Evolutionary conservation across 148 eudicot genomes (phyloP), one percentile per base, ranked within the genome.

Genomic region (Diospyros lotus): DNA sequence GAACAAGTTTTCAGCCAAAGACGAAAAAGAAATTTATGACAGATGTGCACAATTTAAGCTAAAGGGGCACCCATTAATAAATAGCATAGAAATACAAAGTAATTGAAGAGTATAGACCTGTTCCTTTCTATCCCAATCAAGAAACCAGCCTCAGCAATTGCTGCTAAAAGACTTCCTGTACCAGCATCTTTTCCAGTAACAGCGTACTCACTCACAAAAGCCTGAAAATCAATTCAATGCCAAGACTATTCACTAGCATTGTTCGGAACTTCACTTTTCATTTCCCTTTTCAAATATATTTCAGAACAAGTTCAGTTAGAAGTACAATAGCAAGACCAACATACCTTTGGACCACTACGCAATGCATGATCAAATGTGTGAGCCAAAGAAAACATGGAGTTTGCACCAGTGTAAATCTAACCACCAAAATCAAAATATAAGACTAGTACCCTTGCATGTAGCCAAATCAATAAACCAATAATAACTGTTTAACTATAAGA

Each of bases 141-240:
- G 81, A 95, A 95, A 18, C 94, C 97, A 71, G 94, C 97, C 83
- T 95, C 97, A 51, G 91, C 96, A 48, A 95, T 71, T 55, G 93
- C 97, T 62, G 97, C 91, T 62, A 90, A 77, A 83, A 95, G 89
- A 79, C 86, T 90, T 77, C 98, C 98, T 52, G 69, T 76, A 45
- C 97, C 94, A 78, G 91, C 87, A 72, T 91, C 97, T 69, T 77
- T 75, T 80, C 82, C 85, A 59, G 84, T 89, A 69, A 95, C 97
- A 74, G 92, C 98, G 77, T 95, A 95, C 66, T 95, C 98, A 83
- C 98, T 94, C 75, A 95, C 98, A 82, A 95, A 95, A 80, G 90
- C 98, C 98, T 92, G 80, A 63, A 46, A 54, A n/a, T 59, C 59
- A 83, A 48, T 44, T 28, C 17, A 75, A 67, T 71, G 71, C 39